Base-by-base conservation (phyloP, 306 rosid species). In the Malus sylvestris region DNA sequence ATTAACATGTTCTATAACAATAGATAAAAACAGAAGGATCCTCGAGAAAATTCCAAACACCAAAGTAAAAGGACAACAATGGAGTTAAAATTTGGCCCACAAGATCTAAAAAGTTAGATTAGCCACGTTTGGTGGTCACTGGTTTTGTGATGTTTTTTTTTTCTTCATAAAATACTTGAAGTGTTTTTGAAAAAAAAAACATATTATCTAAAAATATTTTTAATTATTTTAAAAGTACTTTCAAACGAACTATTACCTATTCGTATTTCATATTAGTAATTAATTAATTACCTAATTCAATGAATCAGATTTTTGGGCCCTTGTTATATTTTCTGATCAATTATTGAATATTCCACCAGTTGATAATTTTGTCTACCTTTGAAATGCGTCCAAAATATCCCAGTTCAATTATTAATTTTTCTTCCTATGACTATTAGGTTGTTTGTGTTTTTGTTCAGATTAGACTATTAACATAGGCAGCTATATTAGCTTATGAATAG, bases 351-450 rank as follows among this genome's bases (percentile, higher is more conserved):
- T 75, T 68, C 69, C 68, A 62, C 59, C 35, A 22, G 70, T 66
- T n/a, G 82, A 81, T 87, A 68, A 67, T 80, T 61, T 68, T 84
- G 84, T 86, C 87, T 76, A 25, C 79, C 65, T 70, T 75, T 74
- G 73, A 52, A 67, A 32, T 75, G 23, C 73, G 66, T 55, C 78
- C 79, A 77, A 55, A 27, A 68, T 18, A 69, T 82, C 51, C 70
- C 35, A 70, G 70, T 82, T 81, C 84, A 87, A 85, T 84, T 84
- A 81, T 80, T 86, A 74, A 0, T 57, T 79, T 62, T 42, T 73
- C 33, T 13, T 75, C 51, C 75, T 76, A 70, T 60, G 55, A 72
- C 16, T 35, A 57, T 23, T 72, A 52, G 23, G 64, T 23, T n/a
- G 12, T 23, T 59, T 10, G 12, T 5, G 11, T n/a, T 59, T 59